Evolutionary conservation across 2,329 filamentous ascomycete species (phyloP).

Genomic region (Gremmenia infestans): DNA sequence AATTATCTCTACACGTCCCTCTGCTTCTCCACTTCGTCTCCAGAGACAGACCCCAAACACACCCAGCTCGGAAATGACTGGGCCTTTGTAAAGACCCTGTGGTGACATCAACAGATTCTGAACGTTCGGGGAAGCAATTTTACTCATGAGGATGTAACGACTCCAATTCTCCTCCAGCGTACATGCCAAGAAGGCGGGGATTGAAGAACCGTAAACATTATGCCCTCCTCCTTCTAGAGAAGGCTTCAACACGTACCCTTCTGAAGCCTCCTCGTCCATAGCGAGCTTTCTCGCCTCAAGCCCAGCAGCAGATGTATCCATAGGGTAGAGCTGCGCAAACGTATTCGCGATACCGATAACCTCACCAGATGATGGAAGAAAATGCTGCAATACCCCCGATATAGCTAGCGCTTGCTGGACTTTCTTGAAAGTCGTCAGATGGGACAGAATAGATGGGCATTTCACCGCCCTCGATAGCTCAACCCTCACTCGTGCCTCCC

Average conservation of each 20-base stretch:
- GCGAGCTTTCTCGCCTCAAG: slow-evolving; percentile 26
- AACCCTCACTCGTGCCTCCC: slow-evolving; percentile 31
- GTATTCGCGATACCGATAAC: slow-evolving; percentile 30
- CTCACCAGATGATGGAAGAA: slow-evolving; percentile 27
- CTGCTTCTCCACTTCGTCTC: slow-evolving; percentile 13
- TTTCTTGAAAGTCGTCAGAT: slow-evolving; percentile 39
- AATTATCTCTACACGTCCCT: slow-evolving; percentile 10
- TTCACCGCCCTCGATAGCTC: slow-evolving; percentile 39
- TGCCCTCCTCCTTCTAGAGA: slow-evolving; percentile 41
- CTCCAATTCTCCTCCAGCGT: slow-evolving; percentile 28
- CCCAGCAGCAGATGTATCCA: slow-evolving; percentile 32
- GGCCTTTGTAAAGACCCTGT: slow-evolving; percentile 31
- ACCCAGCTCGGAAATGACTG: slow-evolving; percentile 40
- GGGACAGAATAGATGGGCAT: slow-evolving; percentile 38
- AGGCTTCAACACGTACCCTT: slow-evolving; percentile 38
- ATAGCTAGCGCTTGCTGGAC: slow-evolving; percentile 37
- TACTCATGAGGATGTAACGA: slow-evolving; percentile 37
- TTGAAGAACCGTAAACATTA: slow-evolving; percentile 37
- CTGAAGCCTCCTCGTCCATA: slow-evolving; percentile 18
- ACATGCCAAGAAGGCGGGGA: slow-evolving; percentile 32
- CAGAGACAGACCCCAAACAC: slow-evolving; percentile 38
- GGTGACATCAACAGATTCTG: slow-evolving; percentile 33
- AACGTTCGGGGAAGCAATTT: slow-evolving; percentile 32
- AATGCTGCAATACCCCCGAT: slow-evolving; percentile 32
- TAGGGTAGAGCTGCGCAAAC: slow-evolving; percentile 34